Base-by-base conservation (phyloP, 139 green algal species). In the Raphidocelis subcapitata region DNA sequence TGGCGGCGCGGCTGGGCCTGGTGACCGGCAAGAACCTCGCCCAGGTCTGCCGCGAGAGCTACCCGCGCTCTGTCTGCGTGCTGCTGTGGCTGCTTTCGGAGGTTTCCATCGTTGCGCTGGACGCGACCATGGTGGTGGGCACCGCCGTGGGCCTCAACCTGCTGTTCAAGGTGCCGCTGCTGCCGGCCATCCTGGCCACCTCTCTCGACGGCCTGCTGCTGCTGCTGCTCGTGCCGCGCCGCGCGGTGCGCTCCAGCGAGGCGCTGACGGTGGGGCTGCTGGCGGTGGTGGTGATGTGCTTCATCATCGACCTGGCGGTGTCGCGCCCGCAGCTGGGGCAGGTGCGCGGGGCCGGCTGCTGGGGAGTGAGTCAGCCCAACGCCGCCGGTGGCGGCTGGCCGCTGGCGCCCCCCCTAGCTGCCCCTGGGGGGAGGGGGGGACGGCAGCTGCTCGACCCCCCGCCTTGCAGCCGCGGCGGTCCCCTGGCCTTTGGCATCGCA, bases 51-150 rank as follows among this genome's bases (percentile, higher is more conserved):
- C 79, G 81, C 32, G 85, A 86, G 72, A 66, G 72, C 12, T 90
- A 90, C 59, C 85, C 85, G 5, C 72, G 66, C 1, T n/a, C 65
- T 14, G 67, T 89, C 1, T 89, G 81, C 67, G 24, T 69, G 33
- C 46, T 87, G 55, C 59, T 87, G 49, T 87, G 82, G 82, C 36
- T 83, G 55, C 73, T 88, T 24, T 85, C 63, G 44, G 85, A 90
- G 57, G 70, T 88, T 15, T 81, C 64, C 72, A 90, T 90, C 41
- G 81, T 90, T 26, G 85, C 85, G 0, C 66, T 90, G 56, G 85
- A 90, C 67, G 71, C 88, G 26, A 90, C 85, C 49, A 90, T 90
- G 85, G 79, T 90, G 29, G 68, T 90, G 32, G 83, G 84, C 32
- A 87, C 84, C 15, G 84, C 84, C 33, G 72, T 89, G 33, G 84